Base-by-base conservation (phyloP, 2,329 filamentous ascomycete genomes). In the Huntiella decipiens region DNA sequence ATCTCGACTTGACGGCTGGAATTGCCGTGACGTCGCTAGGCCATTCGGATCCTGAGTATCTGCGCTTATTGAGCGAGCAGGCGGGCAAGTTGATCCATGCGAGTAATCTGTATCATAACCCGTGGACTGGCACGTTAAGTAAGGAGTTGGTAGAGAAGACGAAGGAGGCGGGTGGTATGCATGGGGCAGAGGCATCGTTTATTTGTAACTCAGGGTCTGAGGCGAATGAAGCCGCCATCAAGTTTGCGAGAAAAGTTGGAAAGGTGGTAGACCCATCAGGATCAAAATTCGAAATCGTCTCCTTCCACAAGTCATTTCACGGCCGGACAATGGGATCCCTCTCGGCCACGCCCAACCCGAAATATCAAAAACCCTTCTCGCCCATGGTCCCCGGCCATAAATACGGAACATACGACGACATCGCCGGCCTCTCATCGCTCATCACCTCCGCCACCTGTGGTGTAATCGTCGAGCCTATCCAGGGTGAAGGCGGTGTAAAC, bases 101-200 rank as follows among this genome's bases (percentile, higher is more conserved):
- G 40, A 95, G 86, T 8, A 98, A 98, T 61, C 74, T 98, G 15
- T 98, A 96, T 71, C 82, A 95, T 64, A 98, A 96, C 63, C 80
- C 81, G 2, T 95, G 91, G 83, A 95, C 84, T 1, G 88, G 88
- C 31, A 77, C 80, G 2, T 75, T 98, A 44, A 94, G 85, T 51
- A 79, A 91, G 61, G 68, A 86, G 17, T 71, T 98, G 17, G 74
- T 98, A 32, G 73, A 88, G 55, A 79, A 80, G 61, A 98, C 91
- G 0, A 63, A 73, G 45, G 75, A 79, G 55, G 78, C 81, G 0
- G 85, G 85, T 36, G 82, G 71, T 53, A 94, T 96, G 81, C 75
- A 81, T 54, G 74, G 80, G 56, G 85, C 81, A 13, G 68, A 73
- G 15, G 74, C 82, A 47, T 85, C 84, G 2, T 98, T 98, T 58